These are phyloP conservation scores for Ascosphaera aggregata DNA, from an alignment of 2,329 filamentous ascomycete genomes.

Conservation along the genomic window DNA sequence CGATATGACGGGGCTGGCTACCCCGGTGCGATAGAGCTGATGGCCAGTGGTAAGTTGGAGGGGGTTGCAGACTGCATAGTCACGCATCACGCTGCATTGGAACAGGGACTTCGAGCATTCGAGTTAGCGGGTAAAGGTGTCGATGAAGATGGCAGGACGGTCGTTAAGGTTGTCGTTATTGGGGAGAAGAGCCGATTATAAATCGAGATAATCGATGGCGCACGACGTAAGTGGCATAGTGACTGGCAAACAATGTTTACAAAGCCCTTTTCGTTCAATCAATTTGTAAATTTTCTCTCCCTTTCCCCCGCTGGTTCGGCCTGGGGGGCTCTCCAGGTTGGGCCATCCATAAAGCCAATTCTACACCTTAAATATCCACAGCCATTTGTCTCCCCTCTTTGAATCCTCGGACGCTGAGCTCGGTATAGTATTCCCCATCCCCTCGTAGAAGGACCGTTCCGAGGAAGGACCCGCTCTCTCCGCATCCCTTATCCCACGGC, in stretches of 20 bases:
- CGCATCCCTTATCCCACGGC: background rate
- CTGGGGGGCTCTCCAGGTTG: too few relatives aligned
- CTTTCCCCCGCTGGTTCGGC: too few relatives aligned
- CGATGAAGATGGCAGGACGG: conserved; percentile 27
- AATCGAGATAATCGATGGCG: too few relatives aligned
- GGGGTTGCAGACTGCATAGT: conserved; percentile 27
- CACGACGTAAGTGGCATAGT: too few relatives aligned
- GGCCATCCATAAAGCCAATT: too few relatives aligned
- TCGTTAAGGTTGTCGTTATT: conserved; percentile 29
- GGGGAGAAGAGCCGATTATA: background rate
- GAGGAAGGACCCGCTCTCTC: background rate
- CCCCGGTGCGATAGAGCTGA: conserved; percentile 28
- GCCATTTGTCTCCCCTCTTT: background rate
- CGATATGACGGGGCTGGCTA: conserved; percentile 30
- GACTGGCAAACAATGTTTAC: too few relatives aligned
- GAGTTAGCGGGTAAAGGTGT: conserved; percentile 25
- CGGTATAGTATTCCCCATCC: background rate
- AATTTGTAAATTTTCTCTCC: too few relatives aligned
- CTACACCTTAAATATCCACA: too few relatives aligned
- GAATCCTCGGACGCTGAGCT: background rate
- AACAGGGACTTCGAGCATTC: conserved; percentile 28
- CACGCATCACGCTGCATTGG: conserved; percentile 25
- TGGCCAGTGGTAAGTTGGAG: conserved; percentile 26
- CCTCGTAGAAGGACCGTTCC: background rate
- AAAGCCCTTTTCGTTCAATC: too few relatives aligned